Evolutionary conservation across 352 stramenopile species (phyloP).

Genomic region (Globisporangium acanthophoron): DNA sequence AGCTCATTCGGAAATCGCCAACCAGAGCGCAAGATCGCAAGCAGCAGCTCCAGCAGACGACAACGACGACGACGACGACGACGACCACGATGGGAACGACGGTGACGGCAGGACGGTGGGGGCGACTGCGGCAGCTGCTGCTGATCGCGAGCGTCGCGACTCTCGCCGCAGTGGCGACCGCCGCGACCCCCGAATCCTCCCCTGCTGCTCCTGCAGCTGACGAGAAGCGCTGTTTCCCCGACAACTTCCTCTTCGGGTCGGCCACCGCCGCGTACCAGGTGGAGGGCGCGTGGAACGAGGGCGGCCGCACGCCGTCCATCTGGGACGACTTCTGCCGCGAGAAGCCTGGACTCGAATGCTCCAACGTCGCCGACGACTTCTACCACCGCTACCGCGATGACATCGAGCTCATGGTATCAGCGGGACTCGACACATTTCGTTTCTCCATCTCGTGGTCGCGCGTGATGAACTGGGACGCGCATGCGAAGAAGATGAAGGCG

Average conservation of each 20-base stretch:
- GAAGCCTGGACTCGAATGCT: constrained; percentile 33
- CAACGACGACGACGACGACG: too few relatives aligned
- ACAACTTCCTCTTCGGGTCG: constrained; percentile 82
- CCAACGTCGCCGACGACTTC: constrained; percentile 82
- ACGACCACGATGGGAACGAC: too few relatives aligned
- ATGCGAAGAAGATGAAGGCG: constrained; percentile 30
- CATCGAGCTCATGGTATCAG: constrained; percentile 34
- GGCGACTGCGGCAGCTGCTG: neutral
- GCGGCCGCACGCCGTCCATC: constrained; percentile 76
- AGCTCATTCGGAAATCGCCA: too few relatives aligned
- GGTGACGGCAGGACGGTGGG: too few relatives aligned
- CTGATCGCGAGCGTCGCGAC: too few relatives aligned
- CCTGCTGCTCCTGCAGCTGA: too few relatives aligned
- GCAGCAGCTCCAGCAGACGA: too few relatives aligned
- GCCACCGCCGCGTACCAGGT: constrained; percentile 92
- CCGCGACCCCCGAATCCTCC: too few relatives aligned
- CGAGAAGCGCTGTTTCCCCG: constrained; percentile 44
- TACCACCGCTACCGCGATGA: constrained; percentile 78
- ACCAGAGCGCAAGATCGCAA: too few relatives aligned
- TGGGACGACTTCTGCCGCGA: constrained; percentile 92
- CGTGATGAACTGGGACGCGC: constrained; percentile 73
- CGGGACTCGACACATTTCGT: constrained; percentile 85
- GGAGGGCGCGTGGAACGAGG: constrained; percentile 86
- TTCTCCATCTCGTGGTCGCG: constrained; percentile 90
- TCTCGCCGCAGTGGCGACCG: neutral